Base-by-base conservation (phyloP, 257 asterid species). In the Euphrasia confusa region DNA sequence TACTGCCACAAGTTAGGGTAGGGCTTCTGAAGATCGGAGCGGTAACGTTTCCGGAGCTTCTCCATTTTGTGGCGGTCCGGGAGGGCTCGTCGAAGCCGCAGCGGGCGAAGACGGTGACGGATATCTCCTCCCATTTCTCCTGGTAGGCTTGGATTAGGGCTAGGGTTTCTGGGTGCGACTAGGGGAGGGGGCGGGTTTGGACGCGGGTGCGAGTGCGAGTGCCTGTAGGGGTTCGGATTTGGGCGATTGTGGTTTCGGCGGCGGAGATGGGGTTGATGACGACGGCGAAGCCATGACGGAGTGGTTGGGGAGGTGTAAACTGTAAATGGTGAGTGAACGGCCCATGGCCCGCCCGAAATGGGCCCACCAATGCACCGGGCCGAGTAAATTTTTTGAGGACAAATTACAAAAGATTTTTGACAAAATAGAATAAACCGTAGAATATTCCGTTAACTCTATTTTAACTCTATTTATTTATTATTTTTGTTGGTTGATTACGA, bases 51-150 rank as follows among this genome's bases (percentile, higher is more conserved):
- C 12, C 98, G 77, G 24, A 91, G 96, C 67, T 91, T 91, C 73
- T 91, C 96, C 55, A 91, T 86, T 72, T 91, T 91, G 78, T 91
- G 98, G 69, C 95, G 9, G 90, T 88, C 69, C 96, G 58, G 69
- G 95, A 80, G 4, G 91, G 94, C 37, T 77, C 85, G 49, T 81
- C 85, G 72, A 72, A 79, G 57, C 90, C 95, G 72, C 97, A 87
- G 30, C 86, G 84, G 68, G 89, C 85, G 69, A 96, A 92, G 21
- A 90, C 90, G 72, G 87, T 67, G 71, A 68, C 45, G 58, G 94
- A 71, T 14, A 85, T 90, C 57, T 84, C 89, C 71, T 85, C 92
- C 98, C 98, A 91, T 50, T 91, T 91, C 48, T 88, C 87, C 48
- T 84, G 91, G 83, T 91, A 88, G 1, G 96, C 71, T 67, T 84